Conservation (phyloP, 352 stramenopile species). For the Globisporangium parvum region DNA sequence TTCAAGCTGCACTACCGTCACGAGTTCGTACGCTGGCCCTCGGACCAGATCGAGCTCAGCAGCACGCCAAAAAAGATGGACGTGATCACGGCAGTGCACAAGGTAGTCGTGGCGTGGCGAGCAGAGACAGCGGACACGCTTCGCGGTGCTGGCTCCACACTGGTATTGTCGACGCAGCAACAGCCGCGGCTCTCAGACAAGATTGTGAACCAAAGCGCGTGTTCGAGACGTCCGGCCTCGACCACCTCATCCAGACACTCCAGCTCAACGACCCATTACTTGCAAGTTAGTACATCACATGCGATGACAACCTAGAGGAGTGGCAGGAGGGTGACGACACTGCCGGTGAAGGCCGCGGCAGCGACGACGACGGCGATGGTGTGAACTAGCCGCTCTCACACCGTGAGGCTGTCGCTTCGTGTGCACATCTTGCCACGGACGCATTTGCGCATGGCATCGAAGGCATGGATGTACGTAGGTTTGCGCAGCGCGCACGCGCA, state of each 20-base stretch:
- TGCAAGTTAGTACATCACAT: not conserved
- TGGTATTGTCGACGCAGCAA: slow-evolving; percentile 5
- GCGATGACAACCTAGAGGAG: not conserved
- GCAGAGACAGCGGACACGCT: slow-evolving; percentile 6
- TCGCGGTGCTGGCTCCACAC: slow-evolving; percentile 16
- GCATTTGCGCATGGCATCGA: not conserved
- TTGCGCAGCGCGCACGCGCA: not conserved
- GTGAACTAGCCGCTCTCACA: not conserved
- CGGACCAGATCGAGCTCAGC: slow-evolving; percentile 9
- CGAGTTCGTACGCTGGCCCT: slow-evolving; percentile 2
- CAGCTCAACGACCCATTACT: not conserved
- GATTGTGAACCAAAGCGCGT: not conserved
- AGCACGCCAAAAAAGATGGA: not conserved
- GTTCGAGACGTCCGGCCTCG: not conserved
- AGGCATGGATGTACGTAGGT: not conserved
- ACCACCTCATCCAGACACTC: not conserved
- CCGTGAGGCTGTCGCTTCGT: not conserved
- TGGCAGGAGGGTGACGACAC: not conserved
- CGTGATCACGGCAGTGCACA: slow-evolving; percentile 13
- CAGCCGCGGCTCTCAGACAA: not conserved
- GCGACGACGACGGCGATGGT: not conserved
- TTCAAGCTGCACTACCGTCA: slow-evolving; percentile 13
- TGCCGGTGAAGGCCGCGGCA: not conserved
- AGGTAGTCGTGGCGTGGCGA: slow-evolving; percentile 9
- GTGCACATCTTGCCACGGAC: not conserved